Conservation (phyloP, 2,329 filamentous ascomycete genomes). For the Talaromyces piceae region DNA sequence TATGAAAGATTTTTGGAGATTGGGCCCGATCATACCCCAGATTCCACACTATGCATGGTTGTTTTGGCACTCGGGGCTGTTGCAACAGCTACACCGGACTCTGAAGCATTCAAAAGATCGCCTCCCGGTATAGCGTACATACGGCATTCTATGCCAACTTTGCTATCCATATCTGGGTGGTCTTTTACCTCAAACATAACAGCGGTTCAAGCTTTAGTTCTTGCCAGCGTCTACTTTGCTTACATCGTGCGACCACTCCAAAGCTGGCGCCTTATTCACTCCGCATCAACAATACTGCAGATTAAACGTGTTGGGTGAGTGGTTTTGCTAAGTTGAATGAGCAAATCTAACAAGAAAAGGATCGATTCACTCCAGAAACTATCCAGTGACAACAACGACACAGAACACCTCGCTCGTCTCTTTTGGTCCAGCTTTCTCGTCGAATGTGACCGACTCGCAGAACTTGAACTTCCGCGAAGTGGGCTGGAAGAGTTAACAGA, state of each 20-base stretch:
- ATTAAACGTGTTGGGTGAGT: conserved; percentile 13
- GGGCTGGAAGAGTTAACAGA: conserved; percentile 26
- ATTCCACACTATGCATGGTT: conserved; percentile 24
- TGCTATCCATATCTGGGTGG: conserved; percentile 15
- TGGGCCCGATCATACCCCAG: conserved; percentile 17
- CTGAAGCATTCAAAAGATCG: conserved; percentile 10
- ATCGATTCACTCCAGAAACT: conserved; percentile 2
- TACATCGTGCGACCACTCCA: conserved; percentile 27
- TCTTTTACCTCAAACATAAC: conserved; percentile 2
- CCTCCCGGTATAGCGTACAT: conserved; percentile 27
- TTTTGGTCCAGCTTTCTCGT: conserved; percentile 5
- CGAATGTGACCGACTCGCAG: conserved; percentile 23
- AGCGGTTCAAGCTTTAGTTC: conserved; percentile 20
- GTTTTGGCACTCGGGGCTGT: conserved; percentile 24
- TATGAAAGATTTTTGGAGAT: conserved; percentile 18
- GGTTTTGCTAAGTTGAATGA: not conserved
- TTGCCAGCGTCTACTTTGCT: conserved; percentile 28
- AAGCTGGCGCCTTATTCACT: conserved; percentile 28
- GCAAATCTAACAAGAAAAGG: not conserved
- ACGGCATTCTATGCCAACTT: conserved; percentile 22
- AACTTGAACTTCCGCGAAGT: conserved; percentile 27
- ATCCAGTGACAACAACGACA: not conserved
- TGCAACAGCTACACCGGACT: conserved; percentile 14
- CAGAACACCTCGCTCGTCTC: conserved; percentile 4
- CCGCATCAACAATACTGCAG: conserved; percentile 25